Conservation (phyloP, 129 eudicot genomes). For the Flaveria brownii region DNA sequence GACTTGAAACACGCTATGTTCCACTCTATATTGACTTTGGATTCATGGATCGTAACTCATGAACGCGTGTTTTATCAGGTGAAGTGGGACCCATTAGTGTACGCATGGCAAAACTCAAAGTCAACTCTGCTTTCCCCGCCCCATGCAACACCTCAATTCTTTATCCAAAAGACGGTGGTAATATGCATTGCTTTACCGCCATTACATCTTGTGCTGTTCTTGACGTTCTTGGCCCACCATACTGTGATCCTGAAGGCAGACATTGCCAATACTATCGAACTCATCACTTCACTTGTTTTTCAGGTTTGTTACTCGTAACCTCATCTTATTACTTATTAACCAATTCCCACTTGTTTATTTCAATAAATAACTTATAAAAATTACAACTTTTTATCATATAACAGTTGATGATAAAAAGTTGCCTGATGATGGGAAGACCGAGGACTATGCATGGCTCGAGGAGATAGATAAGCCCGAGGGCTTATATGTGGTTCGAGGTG, state of each 20-base stretch:
- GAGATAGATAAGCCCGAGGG: conserved; percentile 64
- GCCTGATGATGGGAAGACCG: conserved; percentile 48
- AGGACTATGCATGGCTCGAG: conserved; percentile 65
- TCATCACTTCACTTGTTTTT: conserved; percentile 39
- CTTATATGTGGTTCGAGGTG: conserved; percentile 47
- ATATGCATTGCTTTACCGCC: conserved; percentile 87
- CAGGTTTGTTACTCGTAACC: conserved; percentile 39
- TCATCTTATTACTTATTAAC: background rate
- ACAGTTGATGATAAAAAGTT: conserved; percentile 55
- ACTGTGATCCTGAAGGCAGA: conserved; percentile 73
- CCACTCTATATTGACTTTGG: background rate
- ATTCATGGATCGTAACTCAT: background rate
- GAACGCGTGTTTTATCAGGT: conserved; percentile 10
- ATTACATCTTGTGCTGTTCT: conserved; percentile 74
- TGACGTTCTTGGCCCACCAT: conserved; percentile 91
- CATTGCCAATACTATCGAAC: conserved; percentile 70
- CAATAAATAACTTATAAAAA: background rate
- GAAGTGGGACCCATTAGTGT: conserved; percentile 31
- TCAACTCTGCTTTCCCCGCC: conserved; percentile 54
- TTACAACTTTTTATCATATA: background rate
- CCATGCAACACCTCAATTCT: conserved; percentile 70
- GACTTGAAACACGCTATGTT: background rate
- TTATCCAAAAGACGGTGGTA: conserved; percentile 87
- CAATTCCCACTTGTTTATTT: background rate
- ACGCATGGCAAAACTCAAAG: conserved; percentile 67